Conservation (phyloP, 163 green algal genomes). For the Prototheca wickerhamii region DNA sequence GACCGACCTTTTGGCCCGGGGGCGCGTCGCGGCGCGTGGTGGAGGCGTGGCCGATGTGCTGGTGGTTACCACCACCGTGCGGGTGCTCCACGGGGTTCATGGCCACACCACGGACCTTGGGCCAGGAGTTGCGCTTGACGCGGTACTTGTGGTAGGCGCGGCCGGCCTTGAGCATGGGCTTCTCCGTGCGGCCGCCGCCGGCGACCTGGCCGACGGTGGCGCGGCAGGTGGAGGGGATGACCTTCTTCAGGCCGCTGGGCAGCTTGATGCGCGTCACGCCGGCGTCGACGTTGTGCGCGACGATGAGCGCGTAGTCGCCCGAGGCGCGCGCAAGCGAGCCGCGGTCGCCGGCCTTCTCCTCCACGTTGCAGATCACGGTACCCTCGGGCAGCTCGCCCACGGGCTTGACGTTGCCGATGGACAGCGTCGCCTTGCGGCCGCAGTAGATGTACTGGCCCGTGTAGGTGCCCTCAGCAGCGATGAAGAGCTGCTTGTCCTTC, state of each 20-base stretch:
- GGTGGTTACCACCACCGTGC: conserved; percentile 99
- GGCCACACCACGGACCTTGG: conserved; percentile 96
- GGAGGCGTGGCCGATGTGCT: conserved; percentile 99
- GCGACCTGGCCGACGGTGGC: conserved; percentile 94
- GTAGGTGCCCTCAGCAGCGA: conserved; percentile 95
- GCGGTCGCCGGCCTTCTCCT: conserved; percentile 93
- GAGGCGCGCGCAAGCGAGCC: conserved; percentile 84
- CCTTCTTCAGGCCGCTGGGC: conserved; percentile 94
- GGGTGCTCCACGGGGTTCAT: conserved; percentile 99
- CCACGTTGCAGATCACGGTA: conserved; percentile 98
- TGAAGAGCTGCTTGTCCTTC: conserved; percentile 93
- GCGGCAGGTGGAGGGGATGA: conserved; percentile 83
- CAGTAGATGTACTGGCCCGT: conserved; percentile 97
- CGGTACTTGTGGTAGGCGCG: conserved; percentile 95
- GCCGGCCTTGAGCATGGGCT: conserved; percentile 99
- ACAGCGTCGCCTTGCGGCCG: conserved; percentile 91
- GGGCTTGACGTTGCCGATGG: conserved; percentile 96
- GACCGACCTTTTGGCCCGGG: conserved; percentile 95
- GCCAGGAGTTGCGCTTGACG: conserved; percentile 98
- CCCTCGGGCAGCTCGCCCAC: conserved; percentile 96
- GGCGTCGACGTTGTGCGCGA: conserved; percentile 94
- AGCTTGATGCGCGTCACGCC: conserved; percentile 98
- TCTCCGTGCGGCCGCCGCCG: conserved; percentile 97
- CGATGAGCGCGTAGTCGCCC: conserved; percentile 95
- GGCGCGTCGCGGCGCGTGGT: conserved; percentile 84